Evolutionary conservation across 345 rosid species (phyloP), one percentile per base, ranked within the genome.

Genomic region (Physaria fendleri): DNA sequence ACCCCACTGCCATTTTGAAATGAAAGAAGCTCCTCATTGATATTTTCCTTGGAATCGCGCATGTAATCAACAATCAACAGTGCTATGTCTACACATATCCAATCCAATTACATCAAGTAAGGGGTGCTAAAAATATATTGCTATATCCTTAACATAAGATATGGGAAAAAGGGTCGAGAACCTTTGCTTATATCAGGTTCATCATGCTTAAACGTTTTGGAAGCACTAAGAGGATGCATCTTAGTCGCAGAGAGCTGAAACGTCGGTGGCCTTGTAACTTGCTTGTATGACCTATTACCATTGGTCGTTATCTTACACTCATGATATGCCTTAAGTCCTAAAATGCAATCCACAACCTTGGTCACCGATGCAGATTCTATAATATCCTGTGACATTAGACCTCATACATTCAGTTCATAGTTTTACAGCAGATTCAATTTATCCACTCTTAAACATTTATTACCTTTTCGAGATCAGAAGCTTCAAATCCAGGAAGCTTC

Each of bases 401-500:
- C 29, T 8, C 37, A 68, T 10, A 44, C 6, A 44, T 5, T 76
- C 16, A 60, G 25, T 53, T 28, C 15, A 44, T 2, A 55, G 8
- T 54, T 21, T n/a, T 21, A 30, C 43, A 9, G 23, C 35, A 51
- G 4, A 59, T 9, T 10, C 24, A 59, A 14, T 2, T 12, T 7
- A 5, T n/a, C 0, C 30, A 64, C 30, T n/a, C n/a, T n/a, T n/a
- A n/a, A n/a, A n/a, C n/a, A 38, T 24, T 21, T 28, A 21, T 71
- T 70, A 85, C 98, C 87, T 88, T 92, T 71, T 86, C 97, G 16
- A 92, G 85, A 84, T 88, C 94, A 68, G 93, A 84, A 75, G 98
- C 97, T 80, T 86, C 91, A 66, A 92, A 92, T 45, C 85, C 86
- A 15, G 93, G 85, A 43, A 92, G 77, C 66, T 81, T 92, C 69